Percentiles rank a stretch among this genome's conserved stretches.
Evolutionary conservation across 345 rosid species (phyloP).

Genomic region (Populus euphratica): DNA sequence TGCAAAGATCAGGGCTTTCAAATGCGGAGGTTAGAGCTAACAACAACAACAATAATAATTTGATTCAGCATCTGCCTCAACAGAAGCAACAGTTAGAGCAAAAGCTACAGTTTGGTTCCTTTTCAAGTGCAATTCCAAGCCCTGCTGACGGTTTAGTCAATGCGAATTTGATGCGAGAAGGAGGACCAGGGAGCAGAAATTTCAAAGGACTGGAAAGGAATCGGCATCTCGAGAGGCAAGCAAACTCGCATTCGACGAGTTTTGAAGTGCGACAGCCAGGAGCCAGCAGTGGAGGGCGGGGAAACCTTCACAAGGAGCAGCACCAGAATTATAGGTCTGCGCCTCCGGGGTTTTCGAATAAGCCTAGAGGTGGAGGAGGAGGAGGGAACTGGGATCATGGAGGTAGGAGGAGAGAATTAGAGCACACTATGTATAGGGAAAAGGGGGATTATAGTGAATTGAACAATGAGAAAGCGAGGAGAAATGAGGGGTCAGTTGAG

Average conservation of each 20-base stretch:
- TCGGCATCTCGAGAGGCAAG: slow-evolving; percentile 28
- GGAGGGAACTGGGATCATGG: slow-evolving; percentile 28
- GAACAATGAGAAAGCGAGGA: slow-evolving; percentile 20
- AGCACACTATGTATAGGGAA: slow-evolving; percentile 29
- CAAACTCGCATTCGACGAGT: slow-evolving; percentile 29
- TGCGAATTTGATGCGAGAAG: slow-evolving; percentile 33
- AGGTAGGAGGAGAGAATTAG: slow-evolving; percentile 30
- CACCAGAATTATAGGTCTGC: slow-evolving; percentile 26
- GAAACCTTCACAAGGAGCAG: slow-evolving; percentile 15
- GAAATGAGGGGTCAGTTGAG: slow-evolving; percentile 22
- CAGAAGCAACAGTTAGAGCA: slow-evolving; percentile 35
- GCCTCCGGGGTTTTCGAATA: slow-evolving; percentile 44
- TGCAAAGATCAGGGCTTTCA: slow-evolving; percentile 44
- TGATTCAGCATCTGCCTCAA: slow-evolving; percentile 34
- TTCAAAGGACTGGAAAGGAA: slow-evolving; percentile 31
- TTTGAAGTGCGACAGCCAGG: slow-evolving; percentile 27
- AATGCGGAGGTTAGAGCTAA: slow-evolving; percentile 20
- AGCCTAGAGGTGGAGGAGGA: slow-evolving; percentile 24
- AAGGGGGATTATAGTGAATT: slow-evolving; percentile 29
- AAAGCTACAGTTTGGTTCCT: slow-evolving; percentile 58
- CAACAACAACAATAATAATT: slow-evolving; percentile 13
- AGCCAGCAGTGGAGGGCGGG: slow-evolving; percentile 27
- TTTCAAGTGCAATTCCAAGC: slow-evolving; percentile 39
- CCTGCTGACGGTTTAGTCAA: slow-evolving; percentile 29
- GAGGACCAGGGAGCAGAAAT: slow-evolving; percentile 16